phyloP scores from a whole-genome alignment of 768 basidiomycete genomes.

The Phanerodontia chrysosporium region DNA sequence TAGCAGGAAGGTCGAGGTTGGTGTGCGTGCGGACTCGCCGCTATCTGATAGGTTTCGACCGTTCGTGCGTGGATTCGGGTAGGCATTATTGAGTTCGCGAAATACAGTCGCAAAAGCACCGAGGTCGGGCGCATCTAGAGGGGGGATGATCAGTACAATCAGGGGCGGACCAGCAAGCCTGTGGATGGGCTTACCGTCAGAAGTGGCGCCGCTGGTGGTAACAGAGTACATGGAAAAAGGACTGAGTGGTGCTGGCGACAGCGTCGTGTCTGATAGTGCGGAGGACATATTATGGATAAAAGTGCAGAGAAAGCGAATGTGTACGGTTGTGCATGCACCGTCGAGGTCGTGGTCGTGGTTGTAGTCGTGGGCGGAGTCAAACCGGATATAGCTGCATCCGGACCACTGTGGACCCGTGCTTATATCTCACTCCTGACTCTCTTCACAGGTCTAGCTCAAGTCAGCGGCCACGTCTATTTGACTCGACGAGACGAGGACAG shows the following conservation, averaged over 20 bases:
- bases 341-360: neutral
- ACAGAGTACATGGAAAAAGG: constrained; percentile 30
- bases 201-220: constrained; percentile 30
- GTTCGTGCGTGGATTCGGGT: constrained; percentile 44
- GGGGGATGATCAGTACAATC: neutral
- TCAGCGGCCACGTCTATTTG: neutral
- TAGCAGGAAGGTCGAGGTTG: constrained; percentile 27
- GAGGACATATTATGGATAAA: constrained; percentile 23
- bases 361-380: constrained; percentile 10
- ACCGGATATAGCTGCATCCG: neutral
- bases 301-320: constrained; percentile 17
- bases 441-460: neutral
- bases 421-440: neutral
- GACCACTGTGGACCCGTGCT: neutral
- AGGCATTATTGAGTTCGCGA: constrained; percentile 50
- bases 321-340: constrained; percentile 18
- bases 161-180: neutral
- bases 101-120: constrained; percentile 70
- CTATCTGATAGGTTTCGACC: constrained; percentile 14
- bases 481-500: neutral
- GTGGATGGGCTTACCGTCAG: constrained; percentile 28
- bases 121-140: constrained; percentile 63
- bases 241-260: constrained; percentile 34
- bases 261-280: constrained; percentile 31
- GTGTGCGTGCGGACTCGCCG: constrained; percentile 17